Evolutionary conservation across 2,329 filamentous ascomycete genomes (phyloP), one percentile per base, ranked within the genome.

Genomic region (Cladosporium oxysporum): DNA sequence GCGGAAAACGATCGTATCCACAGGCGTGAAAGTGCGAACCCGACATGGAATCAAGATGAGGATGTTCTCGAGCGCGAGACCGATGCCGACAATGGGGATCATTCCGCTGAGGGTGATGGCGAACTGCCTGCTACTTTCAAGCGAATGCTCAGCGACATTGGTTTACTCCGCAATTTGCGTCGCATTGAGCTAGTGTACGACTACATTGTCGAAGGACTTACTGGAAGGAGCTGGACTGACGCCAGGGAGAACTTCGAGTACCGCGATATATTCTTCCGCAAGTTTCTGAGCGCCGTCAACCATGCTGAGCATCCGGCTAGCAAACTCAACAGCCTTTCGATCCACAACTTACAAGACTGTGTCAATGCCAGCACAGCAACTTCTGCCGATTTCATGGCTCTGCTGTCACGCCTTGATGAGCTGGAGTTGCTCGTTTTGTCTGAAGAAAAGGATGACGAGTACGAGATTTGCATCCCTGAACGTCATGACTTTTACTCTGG

Each of bases 321-420:
- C 31, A 67, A 66, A 23, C 49, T 73, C 5, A 47, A 68, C 11
- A 66, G 52, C 12, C 60, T 76, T 1, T 66, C 68, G 0, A 68
- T 76, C 44, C 66, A 70, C n/a, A 73, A 76, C 31, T 29, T 76
- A n/a, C 73, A 75, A 62, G 71, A 74, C 44, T 57, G 61, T 6
- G 60, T 66, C 0, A 33, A 66, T 10, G 61, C 66, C 5, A 23
- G 6, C 0, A 52, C 72, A 3, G 70, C 67, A 58, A 63, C 66
- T 0, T 69, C 64, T 0, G 53, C 49, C 3, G 50, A 67, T n/a
- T 76, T 75, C 55, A 28, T 52, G 16, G n/a, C 57, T 1, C 63
- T 75, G 26, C 44, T 70, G 23, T 55, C 65, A 12, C 49, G 61
- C 4, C n/a, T 75, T 2, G 67, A 66, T 21, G 63, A 58, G 1